phyloP scores from a whole-genome alignment of 2,329 filamentous ascomycete species.

The Colletotrichum limetticola region DNA sequence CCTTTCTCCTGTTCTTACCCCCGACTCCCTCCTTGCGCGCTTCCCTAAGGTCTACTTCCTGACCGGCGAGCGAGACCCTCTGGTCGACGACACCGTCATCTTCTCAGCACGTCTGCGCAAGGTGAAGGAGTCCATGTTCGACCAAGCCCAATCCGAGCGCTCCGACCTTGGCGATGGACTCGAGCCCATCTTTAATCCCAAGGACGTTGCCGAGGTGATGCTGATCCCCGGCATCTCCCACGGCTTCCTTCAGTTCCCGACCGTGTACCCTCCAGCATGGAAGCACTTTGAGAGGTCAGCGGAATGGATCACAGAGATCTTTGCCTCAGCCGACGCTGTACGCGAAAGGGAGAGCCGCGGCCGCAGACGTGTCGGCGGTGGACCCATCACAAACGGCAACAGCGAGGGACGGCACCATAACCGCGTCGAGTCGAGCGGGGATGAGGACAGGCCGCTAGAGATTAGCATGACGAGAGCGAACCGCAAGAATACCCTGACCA shows the following conservation, averaged over 20 bases:
- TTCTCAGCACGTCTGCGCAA: conserved; percentile 90
- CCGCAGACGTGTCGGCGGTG: conserved; percentile 17
- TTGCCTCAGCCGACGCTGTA: conserved; percentile 62
- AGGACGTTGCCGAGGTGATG: conserved; percentile 82
- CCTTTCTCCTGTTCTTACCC: conserved; percentile 88
- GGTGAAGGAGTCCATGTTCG: conserved; percentile 71
- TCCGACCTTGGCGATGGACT: conserved; percentile 46
- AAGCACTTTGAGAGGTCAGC: conserved; percentile 83
- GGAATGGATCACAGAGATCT: conserved; percentile 84
- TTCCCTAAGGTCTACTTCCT: conserved; percentile 96
- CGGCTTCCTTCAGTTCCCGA: conserved; percentile 92
- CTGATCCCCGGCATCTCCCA: conserved; percentile 91
- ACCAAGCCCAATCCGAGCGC: conserved; percentile 42
- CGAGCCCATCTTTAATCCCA: conserved; percentile 73
- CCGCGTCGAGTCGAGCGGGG: conserved; percentile 73
- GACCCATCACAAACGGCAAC: conserved; percentile 23
- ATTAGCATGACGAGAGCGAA: conserved; percentile 71
- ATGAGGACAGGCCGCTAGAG: conserved; percentile 85
- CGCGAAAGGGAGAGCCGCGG: conserved; percentile 34
- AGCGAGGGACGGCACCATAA: conserved; percentile 41
- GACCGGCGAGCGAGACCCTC: conserved; percentile 92
- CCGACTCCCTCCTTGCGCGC: conserved; percentile 81
- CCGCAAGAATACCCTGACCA: conserved; percentile 37
- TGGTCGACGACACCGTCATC: conserved; percentile 97
- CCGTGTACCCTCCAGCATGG: conserved; percentile 90